Percentiles rank a stretch among this genome's conserved stretches.
Conservation (phyloP, 164 flowering plant species). For the Aristolochia contorta region DNA sequence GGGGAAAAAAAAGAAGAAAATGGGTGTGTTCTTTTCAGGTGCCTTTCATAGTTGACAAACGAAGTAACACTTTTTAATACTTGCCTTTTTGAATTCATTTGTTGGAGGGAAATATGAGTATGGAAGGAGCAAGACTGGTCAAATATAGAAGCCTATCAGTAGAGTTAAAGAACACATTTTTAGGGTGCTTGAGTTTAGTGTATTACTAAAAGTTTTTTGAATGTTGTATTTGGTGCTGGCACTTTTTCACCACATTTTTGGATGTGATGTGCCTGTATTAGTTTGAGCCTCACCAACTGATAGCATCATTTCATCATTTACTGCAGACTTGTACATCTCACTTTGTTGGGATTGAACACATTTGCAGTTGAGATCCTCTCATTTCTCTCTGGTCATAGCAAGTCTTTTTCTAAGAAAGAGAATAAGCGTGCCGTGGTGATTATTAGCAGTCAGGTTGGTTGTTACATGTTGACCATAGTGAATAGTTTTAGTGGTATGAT, state of each 20-base stretch:
- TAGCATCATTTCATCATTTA: not conserved
- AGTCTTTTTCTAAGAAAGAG: conserved; percentile 46
- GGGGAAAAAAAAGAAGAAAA: no score
- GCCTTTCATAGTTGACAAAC: no score
- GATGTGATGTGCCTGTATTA: not conserved
- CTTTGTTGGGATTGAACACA: conserved; percentile 54
- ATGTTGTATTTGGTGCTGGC: no score
- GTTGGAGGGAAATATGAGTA: no score
- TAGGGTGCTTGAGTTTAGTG: no score
- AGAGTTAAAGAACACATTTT: no score
- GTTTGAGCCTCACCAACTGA: not conserved
- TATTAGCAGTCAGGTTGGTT: conserved; percentile 83
- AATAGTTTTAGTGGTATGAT: not conserved
- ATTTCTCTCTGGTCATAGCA: conserved; percentile 38
- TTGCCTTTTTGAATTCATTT: no score
- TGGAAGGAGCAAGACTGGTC: no score
- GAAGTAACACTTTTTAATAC: no score
- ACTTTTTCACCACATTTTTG: not conserved
- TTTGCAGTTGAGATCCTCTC: conserved; percentile 37
- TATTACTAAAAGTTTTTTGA: no score
- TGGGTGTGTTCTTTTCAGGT: no score
- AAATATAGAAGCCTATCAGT: no score
- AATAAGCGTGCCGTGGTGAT: conserved; percentile 62
- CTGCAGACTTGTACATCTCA: conserved; percentile 66
- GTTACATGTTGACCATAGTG: not conserved